Evolutionary conservation across 352 stramenopile species (phyloP).

Genomic region (Pythium oligandrum): DNA sequence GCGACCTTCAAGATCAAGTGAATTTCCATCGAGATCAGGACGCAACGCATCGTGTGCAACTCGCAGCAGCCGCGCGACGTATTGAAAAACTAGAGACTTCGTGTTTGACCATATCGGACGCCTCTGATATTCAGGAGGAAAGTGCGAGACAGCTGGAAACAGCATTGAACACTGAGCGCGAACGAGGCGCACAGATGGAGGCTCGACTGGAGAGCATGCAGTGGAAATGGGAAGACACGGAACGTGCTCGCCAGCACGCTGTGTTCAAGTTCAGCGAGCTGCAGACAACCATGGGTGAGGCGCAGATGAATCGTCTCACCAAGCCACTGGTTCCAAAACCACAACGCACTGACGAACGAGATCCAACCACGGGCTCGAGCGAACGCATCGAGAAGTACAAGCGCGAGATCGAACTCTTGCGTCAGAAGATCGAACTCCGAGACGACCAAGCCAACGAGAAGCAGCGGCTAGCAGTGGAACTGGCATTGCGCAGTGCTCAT

Average conservation of each 20-base stretch:
- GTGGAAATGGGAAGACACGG: constrained; percentile 44
- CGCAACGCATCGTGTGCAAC: constrained; percentile 27
- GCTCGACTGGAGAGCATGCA: constrained; percentile 35
- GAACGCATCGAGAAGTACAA: constrained; percentile 62
- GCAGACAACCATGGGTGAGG: constrained; percentile 30
- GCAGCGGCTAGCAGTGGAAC: constrained; percentile 43
- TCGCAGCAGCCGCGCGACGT: constrained; percentile 19
- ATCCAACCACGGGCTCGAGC: constrained; percentile 18
- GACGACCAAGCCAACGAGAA: constrained; percentile 48
- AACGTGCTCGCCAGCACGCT: constrained; percentile 46
- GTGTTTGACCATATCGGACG: constrained; percentile 22
- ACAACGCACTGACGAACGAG: constrained; percentile 1
- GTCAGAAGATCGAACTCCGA: constrained; percentile 43
- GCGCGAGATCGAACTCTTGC: constrained; percentile 59
- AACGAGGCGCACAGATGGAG: constrained; percentile 25
- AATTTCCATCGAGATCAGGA: constrained; percentile 32
- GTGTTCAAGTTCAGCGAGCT: constrained; percentile 65
- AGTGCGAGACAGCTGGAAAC: constrained; percentile 9
- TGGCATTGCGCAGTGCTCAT: constrained; percentile 40
- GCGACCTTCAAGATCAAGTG: constrained; percentile 35
- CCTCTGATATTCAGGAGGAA: constrained; percentile 12
- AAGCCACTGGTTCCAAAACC: neutral
- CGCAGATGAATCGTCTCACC: constrained; percentile 12
- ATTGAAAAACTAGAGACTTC: constrained; percentile 38
- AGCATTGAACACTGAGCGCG: constrained; percentile 24